Base-by-base conservation (phyloP, 2,329 filamentous ascomycete species). In the Diplodia sapinea region DNA sequence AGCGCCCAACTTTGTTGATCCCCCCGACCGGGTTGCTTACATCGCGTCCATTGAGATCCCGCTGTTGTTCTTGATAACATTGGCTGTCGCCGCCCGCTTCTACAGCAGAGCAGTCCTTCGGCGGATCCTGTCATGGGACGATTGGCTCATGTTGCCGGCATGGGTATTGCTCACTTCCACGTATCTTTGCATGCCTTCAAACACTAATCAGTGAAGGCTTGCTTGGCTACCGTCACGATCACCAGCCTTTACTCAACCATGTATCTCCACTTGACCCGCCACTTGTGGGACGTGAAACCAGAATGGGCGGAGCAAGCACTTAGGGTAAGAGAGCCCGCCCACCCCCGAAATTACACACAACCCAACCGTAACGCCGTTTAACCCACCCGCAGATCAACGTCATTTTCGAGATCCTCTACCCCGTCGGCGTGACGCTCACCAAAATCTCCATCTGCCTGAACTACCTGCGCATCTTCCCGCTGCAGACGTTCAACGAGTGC, bases 371-470 rank as follows among this genome's bases (percentile, higher is more conserved):
- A 33, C 31, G 31, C 31, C 31, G 23, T 11, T 17, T 63, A 20
- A 20, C 51, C 11, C 6, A 29, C 6, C 7, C 26, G 12, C 50
- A 68, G 66, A 38, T 78, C 0, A 72, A 77, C 0, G 70, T 78
- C n/a, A 79, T 87, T 52, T 83, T 79, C 40, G 72, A 73, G 0
- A 84, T 87, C 40, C 52, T 66, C 2, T 68, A 65, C 29, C 67
- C 67, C 6, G 50, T 61, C 13, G 59, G 51, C 20, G 59, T 57
- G 20, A 15, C 51, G 11, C 51, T 68, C 6, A 75, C 73, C n/a
- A 77, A 77, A 52, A 70, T 74, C 6, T 75, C 74, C 5, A 56
- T 76, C 40, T 74, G 72, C 57, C 36, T 76, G 9, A 76, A 74
- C 5, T 77, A 77, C 63, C 63, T 77, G 2, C 71, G 72, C 12